phyloP scores from a whole-genome alignment of 352 stramenopile species.

The Phytophthora agathidicida region DNA sequence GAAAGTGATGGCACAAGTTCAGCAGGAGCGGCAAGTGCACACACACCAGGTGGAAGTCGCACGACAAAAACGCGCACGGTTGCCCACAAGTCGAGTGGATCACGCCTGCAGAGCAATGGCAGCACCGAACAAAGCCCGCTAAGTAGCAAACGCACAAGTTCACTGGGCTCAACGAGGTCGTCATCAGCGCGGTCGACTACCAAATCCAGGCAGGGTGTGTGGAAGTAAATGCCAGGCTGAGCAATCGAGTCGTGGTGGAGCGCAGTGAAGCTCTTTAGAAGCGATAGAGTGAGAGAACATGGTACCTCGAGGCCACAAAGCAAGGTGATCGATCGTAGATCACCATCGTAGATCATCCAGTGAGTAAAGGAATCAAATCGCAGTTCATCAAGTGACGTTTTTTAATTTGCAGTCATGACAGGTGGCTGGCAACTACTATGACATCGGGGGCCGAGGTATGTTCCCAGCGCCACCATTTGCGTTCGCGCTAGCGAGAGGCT shows the following conservation, averaged over 20 bases:
- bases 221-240: slow-evolving; percentile 30
- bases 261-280: slow-evolving; percentile 22
- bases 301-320: slow-evolving; percentile 5
- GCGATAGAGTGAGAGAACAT: slow-evolving; percentile 5
- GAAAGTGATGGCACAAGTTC: slow-evolving; percentile 31
- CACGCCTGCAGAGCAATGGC: slow-evolving; percentile 29
- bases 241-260: slow-evolving; percentile 2
- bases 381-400: slow-evolving; percentile 4
- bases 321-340: slow-evolving; percentile 41
- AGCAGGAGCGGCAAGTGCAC: slow-evolving; percentile 10
- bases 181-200: slow-evolving; percentile 14
- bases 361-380: slow-evolving; percentile 12
- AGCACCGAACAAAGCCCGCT: slow-evolving; percentile 23
- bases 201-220: slow-evolving; percentile 25
- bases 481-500: slow-evolving; percentile 7
- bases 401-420: slow-evolving; percentile 8
- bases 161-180: slow-evolving; percentile 17
- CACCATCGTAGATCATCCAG: slow-evolving; percentile 17
- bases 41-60: slow-evolving; percentile 8
- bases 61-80: slow-evolving; percentile 23
- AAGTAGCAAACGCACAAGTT: slow-evolving; percentile 31
- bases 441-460: slow-evolving; percentile 9
- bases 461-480: slow-evolving; percentile 9
- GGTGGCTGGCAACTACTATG: slow-evolving; percentile 19
- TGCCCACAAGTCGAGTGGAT: slow-evolving; percentile 11